A percentile compares a stretch with the other conserved stretches of the same genome.
Conservation (phyloP, 139 green algal species). For the Chlorella sp. region DNA sequence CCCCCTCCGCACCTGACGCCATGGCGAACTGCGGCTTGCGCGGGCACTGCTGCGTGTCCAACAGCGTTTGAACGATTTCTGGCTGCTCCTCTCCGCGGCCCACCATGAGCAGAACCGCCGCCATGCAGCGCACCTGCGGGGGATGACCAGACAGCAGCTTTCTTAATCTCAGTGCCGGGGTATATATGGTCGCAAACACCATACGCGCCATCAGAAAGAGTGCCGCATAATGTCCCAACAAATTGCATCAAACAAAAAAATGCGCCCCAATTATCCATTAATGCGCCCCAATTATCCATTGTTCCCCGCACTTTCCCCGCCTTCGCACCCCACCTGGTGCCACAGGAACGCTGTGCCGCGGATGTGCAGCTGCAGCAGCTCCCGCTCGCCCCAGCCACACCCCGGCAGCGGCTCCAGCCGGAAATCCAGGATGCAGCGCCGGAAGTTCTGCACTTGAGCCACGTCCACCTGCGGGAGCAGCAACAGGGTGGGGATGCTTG, state of each 20-base stretch:
- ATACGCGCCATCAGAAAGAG: too few relatives aligned
- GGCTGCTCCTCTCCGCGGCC: conserved; percentile 81
- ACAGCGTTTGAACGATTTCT: conserved; percentile 67
- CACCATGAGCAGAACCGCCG: conserved; percentile 91
- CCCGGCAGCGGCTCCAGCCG: conserved; percentile 22
- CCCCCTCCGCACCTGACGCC: conserved; percentile 28
- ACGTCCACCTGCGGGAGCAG: conserved; percentile 29
- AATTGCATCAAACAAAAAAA: neutral
- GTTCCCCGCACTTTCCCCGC: neutral
- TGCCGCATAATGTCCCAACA: neutral
- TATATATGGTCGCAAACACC: too few relatives aligned
- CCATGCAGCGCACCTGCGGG: conserved; percentile 93
- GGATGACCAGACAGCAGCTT: conserved; percentile 23
- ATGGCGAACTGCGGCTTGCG: conserved; percentile 74
- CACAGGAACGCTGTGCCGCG: conserved; percentile 86
- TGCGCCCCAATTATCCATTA: neutral
- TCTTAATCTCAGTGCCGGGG: neutral
- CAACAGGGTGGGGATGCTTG: neutral
- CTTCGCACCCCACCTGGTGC: conserved; percentile 82
- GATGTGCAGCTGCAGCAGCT: conserved; percentile 58
- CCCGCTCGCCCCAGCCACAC: neutral
- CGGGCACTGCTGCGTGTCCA: conserved; percentile 69
- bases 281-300: neutral
- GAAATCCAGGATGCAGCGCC: conserved; percentile 65
- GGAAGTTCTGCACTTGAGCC: conserved; percentile 67